Percentiles rank a stretch among this genome's conserved stretches.
phyloP scores from a whole-genome alignment of 805 yeast species.

The Zygoascus bituminiphila region DNA sequence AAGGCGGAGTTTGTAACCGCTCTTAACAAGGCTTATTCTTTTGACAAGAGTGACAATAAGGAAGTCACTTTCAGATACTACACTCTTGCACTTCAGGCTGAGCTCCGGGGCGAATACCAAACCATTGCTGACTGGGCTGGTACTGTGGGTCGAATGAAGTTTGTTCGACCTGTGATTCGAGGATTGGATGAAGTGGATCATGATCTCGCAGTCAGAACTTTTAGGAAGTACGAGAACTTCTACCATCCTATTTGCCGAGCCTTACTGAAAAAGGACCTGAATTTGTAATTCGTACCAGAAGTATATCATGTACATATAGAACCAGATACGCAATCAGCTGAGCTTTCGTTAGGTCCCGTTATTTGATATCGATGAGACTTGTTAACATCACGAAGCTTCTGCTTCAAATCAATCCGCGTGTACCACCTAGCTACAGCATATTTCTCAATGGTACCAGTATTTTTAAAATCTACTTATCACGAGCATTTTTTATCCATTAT shows the following conservation, averaged over 20 bases:
- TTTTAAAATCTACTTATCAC: no score
- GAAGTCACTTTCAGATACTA: conserved; percentile 78
- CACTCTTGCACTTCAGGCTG: conserved; percentile 53
- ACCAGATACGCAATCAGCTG: no score
- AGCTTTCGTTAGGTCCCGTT: no score
- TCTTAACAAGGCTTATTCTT: conserved; percentile 35
- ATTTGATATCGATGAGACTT: no score
- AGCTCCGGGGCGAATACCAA: conserved; percentile 38
- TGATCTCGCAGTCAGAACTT: conserved; percentile 57
- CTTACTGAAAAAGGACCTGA: conserved; percentile 74
- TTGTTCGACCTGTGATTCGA: conserved; percentile 78
- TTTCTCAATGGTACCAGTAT: no score
- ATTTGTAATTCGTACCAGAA: neutral
- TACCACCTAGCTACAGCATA: no score
- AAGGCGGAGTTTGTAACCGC: conserved; percentile 29
- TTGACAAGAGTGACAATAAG: conserved; percentile 55
- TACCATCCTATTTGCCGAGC: conserved; percentile 83
- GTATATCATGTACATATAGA: no score
- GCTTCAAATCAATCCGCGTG: no score
- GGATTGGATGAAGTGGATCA: conserved; percentile 57
- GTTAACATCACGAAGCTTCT: no score
- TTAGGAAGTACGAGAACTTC: conserved; percentile 44
- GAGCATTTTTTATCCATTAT: neutral
- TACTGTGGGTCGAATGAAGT: conserved; percentile 91
- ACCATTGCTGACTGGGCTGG: conserved; percentile 76